phyloP scores from a whole-genome alignment of 805 yeast species.

The Millerozyma miso region DNA sequence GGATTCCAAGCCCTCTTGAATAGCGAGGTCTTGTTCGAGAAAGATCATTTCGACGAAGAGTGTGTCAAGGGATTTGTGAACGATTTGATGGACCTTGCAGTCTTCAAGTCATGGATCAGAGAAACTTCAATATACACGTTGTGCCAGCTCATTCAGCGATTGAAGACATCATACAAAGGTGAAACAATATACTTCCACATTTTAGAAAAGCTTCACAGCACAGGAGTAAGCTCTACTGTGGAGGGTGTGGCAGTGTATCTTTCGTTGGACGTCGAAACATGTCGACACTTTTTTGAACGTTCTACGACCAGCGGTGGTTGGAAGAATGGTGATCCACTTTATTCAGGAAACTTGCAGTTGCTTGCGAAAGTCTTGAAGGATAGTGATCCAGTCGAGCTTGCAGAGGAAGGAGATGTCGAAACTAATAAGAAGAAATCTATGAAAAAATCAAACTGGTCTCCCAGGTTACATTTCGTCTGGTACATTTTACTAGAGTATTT shows the following conservation, averaged over 20 bases:
- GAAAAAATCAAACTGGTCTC: conserved; percentile 69
- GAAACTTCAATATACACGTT: conserved; percentile 77
- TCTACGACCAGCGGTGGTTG: conserved; percentile 35
- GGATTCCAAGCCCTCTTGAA: conserved; percentile 74
- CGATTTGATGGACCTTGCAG: conserved; percentile 53
- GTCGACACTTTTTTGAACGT: conserved; percentile 10
- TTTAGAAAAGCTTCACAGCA: conserved; percentile 44
- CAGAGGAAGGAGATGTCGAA: conserved; percentile 28
- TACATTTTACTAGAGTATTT: conserved; percentile 48
- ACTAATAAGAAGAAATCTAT: conserved; percentile 24
- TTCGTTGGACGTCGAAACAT: conserved; percentile 36
- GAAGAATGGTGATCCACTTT: conserved; percentile 70
- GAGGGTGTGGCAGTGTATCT: conserved; percentile 80
- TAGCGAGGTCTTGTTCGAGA: conserved; percentile 27
- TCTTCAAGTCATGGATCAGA: conserved; percentile 75
- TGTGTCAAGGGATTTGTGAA: conserved; percentile 35
- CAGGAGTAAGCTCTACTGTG: conserved; percentile 57
- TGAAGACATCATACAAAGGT: conserved; percentile 10
- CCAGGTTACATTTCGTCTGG: conserved; percentile 78
- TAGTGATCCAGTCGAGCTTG: conserved; percentile 37
- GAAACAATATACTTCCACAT: conserved; percentile 23
- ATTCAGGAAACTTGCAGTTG: conserved; percentile 59
- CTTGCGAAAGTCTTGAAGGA: conserved; percentile 65
- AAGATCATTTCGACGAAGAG: conserved; percentile 9
- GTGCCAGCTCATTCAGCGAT: conserved; percentile 40